Base-by-base conservation (phyloP, 176 grass and related monocot genomes). In the Tillandsia leiboldiana region DNA sequence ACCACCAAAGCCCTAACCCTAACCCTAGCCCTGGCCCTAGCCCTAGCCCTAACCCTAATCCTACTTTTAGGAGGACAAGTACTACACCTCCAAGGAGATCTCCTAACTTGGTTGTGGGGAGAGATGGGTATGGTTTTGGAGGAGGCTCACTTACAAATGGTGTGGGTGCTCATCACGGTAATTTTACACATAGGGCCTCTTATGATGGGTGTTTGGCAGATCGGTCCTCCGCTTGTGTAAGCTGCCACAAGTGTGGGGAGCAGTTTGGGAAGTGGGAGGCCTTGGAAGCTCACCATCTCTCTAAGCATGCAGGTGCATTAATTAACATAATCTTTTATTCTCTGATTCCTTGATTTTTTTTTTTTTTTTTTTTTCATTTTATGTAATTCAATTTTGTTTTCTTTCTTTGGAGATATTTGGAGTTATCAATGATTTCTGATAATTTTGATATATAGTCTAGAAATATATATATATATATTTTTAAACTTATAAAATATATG, bases 261-360 rank as follows among this genome's bases (percentile, higher is more conserved):
- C 91, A 87, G 56, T 90, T 96, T 68, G 13, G 51, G 52, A 96
- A 90, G 67, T 85, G 84, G 87, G 91, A 96, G 75, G 78, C 91
- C 49, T 85, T 96, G 26, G 91, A 96, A 78, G 82, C 84, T 51
- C 91, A 96, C 76, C 91, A 96, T 72, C 87, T 96, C 74, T 87
- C 81, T 64, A 90, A 87, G 79, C 91, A 96, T 65, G 91, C 91
- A 85, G 91, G 90, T 93, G 64, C 9, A 6, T 3, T 8, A 58
- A 61, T 7, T 20, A 61, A 18, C 17, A 15, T 61, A 9, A 61
- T 18, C 22, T 15, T 61, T 23, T 9, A 9, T 61, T 17, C 9
- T 3, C 53, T 57, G 53, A 57, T 24, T 24, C 53, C 12, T 57
- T 57, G 53, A 15, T 57, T 57, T 57, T 12, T 1, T 20, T 59